These are phyloP conservation scores for Crithidia mellificae DNA, from an alignment of 208 protist genomes.

Conservation along the genomic window DNA sequence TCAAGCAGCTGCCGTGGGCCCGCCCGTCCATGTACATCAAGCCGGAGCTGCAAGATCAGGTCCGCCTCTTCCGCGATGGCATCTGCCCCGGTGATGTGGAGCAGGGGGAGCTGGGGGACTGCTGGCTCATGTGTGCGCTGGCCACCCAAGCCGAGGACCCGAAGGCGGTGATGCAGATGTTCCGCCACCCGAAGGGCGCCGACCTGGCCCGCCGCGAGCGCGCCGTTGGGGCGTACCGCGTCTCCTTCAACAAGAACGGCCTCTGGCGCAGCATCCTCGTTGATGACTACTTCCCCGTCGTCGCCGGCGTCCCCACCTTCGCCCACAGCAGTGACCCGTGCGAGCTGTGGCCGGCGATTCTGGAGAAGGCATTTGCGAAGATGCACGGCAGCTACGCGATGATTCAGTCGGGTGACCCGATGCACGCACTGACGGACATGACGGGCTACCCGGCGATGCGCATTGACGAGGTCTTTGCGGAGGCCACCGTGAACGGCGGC, in stretches of 20 bases:
- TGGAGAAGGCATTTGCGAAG: constrained; percentile 93
- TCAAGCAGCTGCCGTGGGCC: constrained; percentile 79
- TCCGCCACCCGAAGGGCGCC: constrained; percentile 68
- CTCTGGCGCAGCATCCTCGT: constrained; percentile 88
- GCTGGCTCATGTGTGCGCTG: constrained; percentile 75
- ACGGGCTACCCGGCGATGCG: constrained; percentile 70
- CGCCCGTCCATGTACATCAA: constrained; percentile 81
- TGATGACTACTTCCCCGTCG: constrained; percentile 85
- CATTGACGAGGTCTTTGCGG: constrained; percentile 69
- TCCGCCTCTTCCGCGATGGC: constrained; percentile 74
- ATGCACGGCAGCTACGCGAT: constrained; percentile 77
- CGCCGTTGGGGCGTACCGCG: constrained; percentile 63
- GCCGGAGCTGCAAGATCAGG: constrained; percentile 64
- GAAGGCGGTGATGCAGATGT: constrained; percentile 62
- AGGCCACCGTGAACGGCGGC: constrained; percentile 45
- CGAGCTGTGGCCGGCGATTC: constrained; percentile 79
- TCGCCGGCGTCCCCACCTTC: constrained; percentile 63
- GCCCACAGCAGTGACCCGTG: constrained; percentile 60
- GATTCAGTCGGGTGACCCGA: constrained; percentile 72
- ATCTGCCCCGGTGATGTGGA: constrained; percentile 79
- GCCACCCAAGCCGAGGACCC: constrained; percentile 68
- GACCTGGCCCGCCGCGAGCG: constrained; percentile 61
- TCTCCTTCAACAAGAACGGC: constrained; percentile 87
- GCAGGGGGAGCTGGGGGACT: constrained; percentile 81
- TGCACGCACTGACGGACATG: constrained; percentile 80